Base-by-base conservation (phyloP, 768 basidiomycete species). In the Tulasnella sp. region DNA sequence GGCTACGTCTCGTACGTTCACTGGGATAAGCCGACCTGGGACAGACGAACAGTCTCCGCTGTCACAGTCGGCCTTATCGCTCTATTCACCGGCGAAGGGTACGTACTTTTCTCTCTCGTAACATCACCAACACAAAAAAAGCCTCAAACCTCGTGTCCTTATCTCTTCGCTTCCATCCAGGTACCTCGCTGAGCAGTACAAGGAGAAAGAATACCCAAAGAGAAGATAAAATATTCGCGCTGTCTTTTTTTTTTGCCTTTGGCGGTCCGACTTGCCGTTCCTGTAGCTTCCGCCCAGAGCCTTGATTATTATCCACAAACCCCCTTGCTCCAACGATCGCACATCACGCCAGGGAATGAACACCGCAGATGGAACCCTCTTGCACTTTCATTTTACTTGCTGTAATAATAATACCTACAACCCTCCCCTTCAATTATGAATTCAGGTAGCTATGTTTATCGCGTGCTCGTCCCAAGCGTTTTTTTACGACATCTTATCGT, bases 11-110 rank as follows among this genome's bases (percentile, higher is more conserved):
- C 87, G 0, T 93, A 92, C 83, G 82, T 83, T 70, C 87, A 92
- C 83, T 93, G 92, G 91, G 85, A 92, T 79, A 83, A 84, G 44
- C 87, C 88, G 55, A 39, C 81, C 3, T 93, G 92, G 92, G 91
- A 93, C 82, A 85, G 88, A 75, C 87, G 90, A 23, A 83, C 86
- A 9, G 87, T 93, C 13, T 89, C 89, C 7, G 87, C 88, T 4
- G 84, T 91, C 29, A 85, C 89, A 9, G 86, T 88, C 48, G 91
- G 90, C 5, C 82, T 94, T 11, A 79, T 92, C 40, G 84, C 88
- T 3, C 84, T 95, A 18, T 90, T 88, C 85, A 87, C 88, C 26
- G 88, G 88, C 46, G 92, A 94, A 86, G 90, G 90, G 90, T 93
- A 82, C 83, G 88, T 84, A 0, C 70, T 57, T 29, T n/a, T 46